Conservation (phyloP, 169 alveolate genomes). For the Plasmodium blacklocki region DNA sequence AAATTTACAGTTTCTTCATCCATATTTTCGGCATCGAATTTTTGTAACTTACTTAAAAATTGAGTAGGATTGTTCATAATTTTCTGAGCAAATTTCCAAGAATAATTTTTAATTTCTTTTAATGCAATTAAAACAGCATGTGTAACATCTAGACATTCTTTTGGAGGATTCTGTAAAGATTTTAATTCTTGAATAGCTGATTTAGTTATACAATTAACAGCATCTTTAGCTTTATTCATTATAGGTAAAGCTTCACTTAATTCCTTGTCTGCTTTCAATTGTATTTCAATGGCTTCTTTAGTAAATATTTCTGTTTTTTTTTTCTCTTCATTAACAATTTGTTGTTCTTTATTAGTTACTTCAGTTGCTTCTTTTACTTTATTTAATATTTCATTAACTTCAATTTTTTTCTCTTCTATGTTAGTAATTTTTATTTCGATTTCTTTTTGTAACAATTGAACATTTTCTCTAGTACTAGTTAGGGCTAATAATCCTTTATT, state of each 20-base stretch:
- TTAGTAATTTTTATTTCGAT: constrained; percentile 55
- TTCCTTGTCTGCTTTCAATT: constrained; percentile 93
- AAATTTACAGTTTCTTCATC: constrained; percentile 93
- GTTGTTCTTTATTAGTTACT: constrained; percentile 93
- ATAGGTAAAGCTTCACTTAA: constrained; percentile 96
- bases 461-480: constrained; percentile 67
- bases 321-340: constrained; percentile 92
- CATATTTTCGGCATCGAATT: constrained; percentile 94
- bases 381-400: constrained; percentile 73
- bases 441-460: constrained; percentile 59
- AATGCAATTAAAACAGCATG: constrained; percentile 93
- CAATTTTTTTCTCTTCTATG: constrained; percentile 68
- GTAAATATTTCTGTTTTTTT: constrained; percentile 90
- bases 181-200: constrained; percentile 95
- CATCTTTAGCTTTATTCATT: constrained; percentile 94
- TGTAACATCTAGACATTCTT: constrained; percentile 92
- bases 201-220: constrained; percentile 95
- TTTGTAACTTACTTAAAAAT: constrained; percentile 92
- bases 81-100: constrained; percentile 93
- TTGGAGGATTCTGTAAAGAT: constrained; percentile 95
- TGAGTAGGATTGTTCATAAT: constrained; percentile 94
- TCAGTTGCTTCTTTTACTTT: constrained; percentile 94
- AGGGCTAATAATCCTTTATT: constrained; percentile 63
- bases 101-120: constrained; percentile 92
- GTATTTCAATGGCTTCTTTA: constrained; percentile 91